These are phyloP conservation scores for Syncephalastrum sp. DNA, from an alignment of 371 early-diverging fungal species.

Conservation along the genomic window DNA sequence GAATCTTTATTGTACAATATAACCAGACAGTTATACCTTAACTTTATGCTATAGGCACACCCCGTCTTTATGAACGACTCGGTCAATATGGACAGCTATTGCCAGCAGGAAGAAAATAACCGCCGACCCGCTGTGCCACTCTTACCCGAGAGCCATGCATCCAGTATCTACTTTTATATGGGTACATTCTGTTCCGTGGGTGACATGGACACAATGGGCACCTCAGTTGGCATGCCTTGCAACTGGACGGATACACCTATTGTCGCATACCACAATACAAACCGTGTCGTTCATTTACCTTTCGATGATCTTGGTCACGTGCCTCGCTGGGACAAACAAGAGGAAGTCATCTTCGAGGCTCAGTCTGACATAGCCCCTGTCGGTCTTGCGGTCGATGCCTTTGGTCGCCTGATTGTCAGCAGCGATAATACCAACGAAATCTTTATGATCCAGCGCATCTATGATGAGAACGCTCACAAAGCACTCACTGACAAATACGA, in stretches of 20 bases:
- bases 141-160: conserved; percentile 20
- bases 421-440: conserved; percentile 46
- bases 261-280: conserved; percentile 36
- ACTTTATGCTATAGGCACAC: conserved; percentile 20
- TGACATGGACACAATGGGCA: conserved; percentile 24
- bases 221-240: conserved; percentile 50
- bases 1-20: not conserved
- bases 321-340: conserved; percentile 38
- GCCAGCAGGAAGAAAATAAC: conserved; percentile 26
- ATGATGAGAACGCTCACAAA: conserved; percentile 29
- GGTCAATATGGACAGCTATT: conserved; percentile 28
- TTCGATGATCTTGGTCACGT: conserved; percentile 46
- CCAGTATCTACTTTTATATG: conserved; percentile 35
- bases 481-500: conserved; percentile 28
- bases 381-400: conserved; percentile 34
- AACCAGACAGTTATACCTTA: not conserved
- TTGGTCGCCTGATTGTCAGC: conserved; percentile 36
- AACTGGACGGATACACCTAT: conserved; percentile 50
- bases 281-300: conserved; percentile 36
- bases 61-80: conserved; percentile 37
- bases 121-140: conserved; percentile 29
- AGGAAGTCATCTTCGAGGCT: conserved; percentile 33
- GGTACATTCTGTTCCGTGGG: conserved; percentile 47
- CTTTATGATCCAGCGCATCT: conserved; percentile 32
- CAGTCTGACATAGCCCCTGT: conserved; percentile 26